A percentile compares a stretch with the other conserved stretches of the same genome.
Conservation (phyloP, 2,329 filamentous ascomycete genomes). For the Aspergillus fumigatus region DNA sequence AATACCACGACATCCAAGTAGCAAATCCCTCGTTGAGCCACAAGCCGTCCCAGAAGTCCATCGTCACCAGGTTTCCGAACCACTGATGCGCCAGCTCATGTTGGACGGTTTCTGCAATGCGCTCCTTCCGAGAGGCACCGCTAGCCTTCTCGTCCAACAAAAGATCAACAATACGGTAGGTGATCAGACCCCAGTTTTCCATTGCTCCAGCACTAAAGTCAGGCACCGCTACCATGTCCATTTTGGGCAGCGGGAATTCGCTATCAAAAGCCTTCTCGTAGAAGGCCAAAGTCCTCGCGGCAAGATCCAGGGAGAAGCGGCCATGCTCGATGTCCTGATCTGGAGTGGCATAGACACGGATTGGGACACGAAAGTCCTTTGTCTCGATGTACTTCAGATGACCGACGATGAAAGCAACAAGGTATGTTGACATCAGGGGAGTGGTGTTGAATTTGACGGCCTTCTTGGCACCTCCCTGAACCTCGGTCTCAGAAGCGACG, state of each 20-base stretch:
- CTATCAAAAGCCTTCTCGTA: slow-evolving; percentile 94
- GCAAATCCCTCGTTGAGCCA: slow-evolving; percentile 96
- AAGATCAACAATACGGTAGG: slow-evolving; percentile 87
- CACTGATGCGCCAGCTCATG: slow-evolving; percentile 97
- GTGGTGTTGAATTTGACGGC: slow-evolving; percentile 88
- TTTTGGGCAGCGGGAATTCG: slow-evolving; percentile 82
- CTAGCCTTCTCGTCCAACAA: slow-evolving; percentile 89
- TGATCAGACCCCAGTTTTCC: slow-evolving; percentile 98
- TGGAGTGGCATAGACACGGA: slow-evolving; percentile 89
- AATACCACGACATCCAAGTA: slow-evolving; percentile 91
- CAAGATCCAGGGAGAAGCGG: slow-evolving; percentile 83
- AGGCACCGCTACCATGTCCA: slow-evolving; percentile 94
- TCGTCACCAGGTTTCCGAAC: slow-evolving; percentile 96
- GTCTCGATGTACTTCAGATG: slow-evolving; percentile 94
- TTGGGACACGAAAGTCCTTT: slow-evolving; percentile 82
- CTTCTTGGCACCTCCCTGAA: slow-evolving; percentile 65
- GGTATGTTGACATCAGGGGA: slow-evolving; percentile 92
- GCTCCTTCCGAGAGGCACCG: slow-evolving; percentile 83
- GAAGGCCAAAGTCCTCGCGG: slow-evolving; percentile 82
- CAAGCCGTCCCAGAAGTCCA: slow-evolving; percentile 97
- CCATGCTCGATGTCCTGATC: slow-evolving; percentile 88
- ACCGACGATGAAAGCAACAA: slow-evolving; percentile 88
- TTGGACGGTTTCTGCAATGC: slow-evolving; percentile 91
- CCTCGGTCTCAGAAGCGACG: slow-evolving; percentile 70
- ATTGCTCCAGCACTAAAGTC: slow-evolving; percentile 95